Percentiles rank a stretch among this genome's conserved stretches.
Evolutionary conservation across 2,329 filamentous ascomycete genomes (phyloP).

Genomic region (Aspergillus eucalypticola): DNA sequence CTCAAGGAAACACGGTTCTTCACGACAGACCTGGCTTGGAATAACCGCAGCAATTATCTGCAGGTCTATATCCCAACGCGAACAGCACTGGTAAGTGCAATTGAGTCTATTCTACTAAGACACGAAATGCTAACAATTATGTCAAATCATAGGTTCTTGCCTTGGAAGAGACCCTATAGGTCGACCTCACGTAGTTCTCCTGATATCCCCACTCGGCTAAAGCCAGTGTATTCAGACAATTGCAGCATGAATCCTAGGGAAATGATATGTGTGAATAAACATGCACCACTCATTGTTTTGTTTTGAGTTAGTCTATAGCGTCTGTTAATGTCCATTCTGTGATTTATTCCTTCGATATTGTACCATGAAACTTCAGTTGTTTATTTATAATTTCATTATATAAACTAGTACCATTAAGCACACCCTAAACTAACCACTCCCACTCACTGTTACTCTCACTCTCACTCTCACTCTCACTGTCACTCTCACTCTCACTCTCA

Average conservation of each 20-base stretch:
- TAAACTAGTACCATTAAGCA: too few relatives aligned
- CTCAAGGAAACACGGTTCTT: constrained; percentile 84
- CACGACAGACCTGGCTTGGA: constrained; percentile 89
- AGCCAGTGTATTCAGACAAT: background rate
- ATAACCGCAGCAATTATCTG: constrained; percentile 82
- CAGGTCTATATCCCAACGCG: constrained; percentile 87
- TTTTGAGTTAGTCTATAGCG: too few relatives aligned
- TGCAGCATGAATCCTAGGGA: background rate
- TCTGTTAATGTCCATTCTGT: too few relatives aligned
- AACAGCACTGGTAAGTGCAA: constrained; percentile 70
- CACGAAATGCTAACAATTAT: constrained; percentile 1
- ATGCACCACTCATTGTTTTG: too few relatives aligned
- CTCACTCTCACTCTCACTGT: too few relatives aligned
- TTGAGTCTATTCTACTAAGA: background rate
- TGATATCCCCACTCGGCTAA: background rate
- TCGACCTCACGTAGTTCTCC: background rate
- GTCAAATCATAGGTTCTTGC: constrained; percentile 52
- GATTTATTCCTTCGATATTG: too few relatives aligned
- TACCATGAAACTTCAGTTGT: too few relatives aligned
- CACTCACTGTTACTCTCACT: too few relatives aligned
- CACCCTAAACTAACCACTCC: too few relatives aligned
- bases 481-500: too few relatives aligned
- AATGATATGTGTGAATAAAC: too few relatives aligned
- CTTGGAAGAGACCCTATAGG: constrained; percentile 47
- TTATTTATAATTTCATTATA: too few relatives aligned